phyloP scores from a whole-genome alignment of 2,329 filamentous ascomycete genomes.

The Colletotrichum liriopes region DNA sequence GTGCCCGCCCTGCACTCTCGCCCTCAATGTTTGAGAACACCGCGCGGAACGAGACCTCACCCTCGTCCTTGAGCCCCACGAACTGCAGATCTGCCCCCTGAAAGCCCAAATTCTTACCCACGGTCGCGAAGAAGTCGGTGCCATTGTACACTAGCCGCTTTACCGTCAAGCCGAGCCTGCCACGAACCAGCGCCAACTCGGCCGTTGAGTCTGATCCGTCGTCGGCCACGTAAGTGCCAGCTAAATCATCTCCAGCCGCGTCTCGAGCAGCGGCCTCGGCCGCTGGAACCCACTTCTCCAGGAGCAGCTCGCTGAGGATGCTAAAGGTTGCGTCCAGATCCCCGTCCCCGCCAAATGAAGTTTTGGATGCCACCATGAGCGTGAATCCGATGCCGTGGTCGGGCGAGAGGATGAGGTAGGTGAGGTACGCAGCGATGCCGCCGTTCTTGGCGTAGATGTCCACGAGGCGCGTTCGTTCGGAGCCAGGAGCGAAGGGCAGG shows the following conservation, averaged over 20 bases:
- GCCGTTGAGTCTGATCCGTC: background rate
- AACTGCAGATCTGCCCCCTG: conserved; percentile 18
- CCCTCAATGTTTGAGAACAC: conserved; percentile 4
- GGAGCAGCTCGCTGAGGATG: conserved; percentile 41
- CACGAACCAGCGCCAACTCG: conserved; percentile 4
- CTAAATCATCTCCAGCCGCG: conserved; percentile 40
- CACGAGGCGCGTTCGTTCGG: conserved; percentile 48
- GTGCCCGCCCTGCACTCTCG: background rate
- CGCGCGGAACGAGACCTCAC: conserved; percentile 5
- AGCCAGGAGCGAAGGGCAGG: conserved; percentile 35
- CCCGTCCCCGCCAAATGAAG: conserved; percentile 24
- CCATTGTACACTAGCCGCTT: conserved; percentile 6
- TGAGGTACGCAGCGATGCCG: conserved; percentile 48
- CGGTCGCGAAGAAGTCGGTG: conserved; percentile 8
- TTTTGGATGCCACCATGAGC: conserved; percentile 47
- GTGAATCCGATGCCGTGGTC: conserved; percentile 48
- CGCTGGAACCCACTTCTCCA: conserved; percentile 43
- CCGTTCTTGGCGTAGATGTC: conserved; percentile 50
- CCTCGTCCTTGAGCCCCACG: conserved; percentile 1
- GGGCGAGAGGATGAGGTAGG: conserved; percentile 45
- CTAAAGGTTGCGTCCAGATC: conserved; percentile 40
- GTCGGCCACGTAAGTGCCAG: conserved; percentile 41
- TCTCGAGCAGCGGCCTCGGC: conserved; percentile 45
- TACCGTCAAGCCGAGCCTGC: conserved; percentile 7
- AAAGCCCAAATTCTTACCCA: conserved; percentile 2